Evolutionary conservation across 306 rosid genomes (phyloP), one percentile per base, ranked within the genome.

Genomic region (Cucurbita ficifolia): DNA sequence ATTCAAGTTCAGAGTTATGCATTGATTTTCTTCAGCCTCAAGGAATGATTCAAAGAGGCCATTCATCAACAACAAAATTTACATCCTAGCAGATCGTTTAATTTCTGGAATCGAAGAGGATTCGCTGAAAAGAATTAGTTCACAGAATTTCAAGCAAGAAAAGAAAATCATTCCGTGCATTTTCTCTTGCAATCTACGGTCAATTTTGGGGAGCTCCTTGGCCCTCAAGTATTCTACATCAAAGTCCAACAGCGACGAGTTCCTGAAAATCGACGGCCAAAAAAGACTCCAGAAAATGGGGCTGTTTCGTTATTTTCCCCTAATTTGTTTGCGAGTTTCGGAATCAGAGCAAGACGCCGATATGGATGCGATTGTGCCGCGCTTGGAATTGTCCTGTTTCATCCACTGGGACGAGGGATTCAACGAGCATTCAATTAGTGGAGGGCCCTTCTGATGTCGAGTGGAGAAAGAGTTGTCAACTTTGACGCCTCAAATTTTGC

Each of bases 181-280:
- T 70, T 70, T 49, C 18, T 7, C 14, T 70, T 17, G 46, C 58
- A 1, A 49, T 29, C 9, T 49, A 8, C 74, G 46, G 74, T 70
- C 74, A 70, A 70, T 29, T 33, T 70, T 48, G 59, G 74, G 74
- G 13, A 70, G 29, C 74, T 53, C 22, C 39, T 45, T 70, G 6
- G 43, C 74, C 46, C 42, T 70, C 45, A 49, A 50, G 58, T 50
- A 14, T 50, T 48, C 35, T 50, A 21, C 16, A 70, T 50, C 45
- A 16, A 49, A 69, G 72, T 67, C 72, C 40, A 67, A 67, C 18
- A 22, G 33, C 72, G 49, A 65, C 3, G 18, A 65, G 7, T 21
- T 65, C 53, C 53, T 38, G 13, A 16, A 11, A 63, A 65, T 43
- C 38, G 1, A 63, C 70, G 72, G 11, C 72, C 35, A 19, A 65